phyloP scores from a whole-genome alignment of 2,329 filamentous ascomycete species.

The Decorospora gaudefroyi region DNA sequence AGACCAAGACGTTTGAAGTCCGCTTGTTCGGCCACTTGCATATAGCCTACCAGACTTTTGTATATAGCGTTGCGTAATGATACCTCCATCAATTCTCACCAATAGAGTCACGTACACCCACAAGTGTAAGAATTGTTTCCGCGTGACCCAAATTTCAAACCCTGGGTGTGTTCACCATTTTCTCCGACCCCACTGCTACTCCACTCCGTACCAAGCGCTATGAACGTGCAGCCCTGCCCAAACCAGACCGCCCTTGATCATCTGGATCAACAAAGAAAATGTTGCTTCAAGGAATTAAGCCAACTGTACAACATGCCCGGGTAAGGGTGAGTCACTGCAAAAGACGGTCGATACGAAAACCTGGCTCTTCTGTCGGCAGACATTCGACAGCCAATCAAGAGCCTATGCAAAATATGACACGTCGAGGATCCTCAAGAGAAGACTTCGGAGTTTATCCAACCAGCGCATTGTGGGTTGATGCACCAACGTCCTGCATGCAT shows the following conservation, averaged over 20 bases:
- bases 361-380: conserved; percentile 13
- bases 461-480: conserved; percentile 22
- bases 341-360: conserved; percentile 5
- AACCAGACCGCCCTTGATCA: conserved; percentile 14
- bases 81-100: background rate
- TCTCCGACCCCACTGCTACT: conserved; percentile 18
- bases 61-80: conserved; percentile 28
- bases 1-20: conserved; percentile 9
- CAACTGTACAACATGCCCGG: conserved; percentile 5
- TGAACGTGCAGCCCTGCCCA: conserved; percentile 1
- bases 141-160: conserved; percentile 16
- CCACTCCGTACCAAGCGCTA: conserved; percentile 17
- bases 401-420: conserved; percentile 22
- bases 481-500: conserved; percentile 32
- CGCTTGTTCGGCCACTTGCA: conserved; percentile 27
- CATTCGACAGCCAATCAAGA: conserved; percentile 25
- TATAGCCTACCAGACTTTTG: conserved; percentile 18
- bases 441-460: conserved; percentile 26
- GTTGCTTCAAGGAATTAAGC: conserved; percentile 7
- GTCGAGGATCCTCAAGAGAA: conserved; percentile 26
- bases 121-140: conserved; percentile 4
- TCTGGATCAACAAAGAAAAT: conserved; percentile 5
- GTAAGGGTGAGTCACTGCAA: conserved; percentile 6
- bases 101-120: too few relatives aligned
- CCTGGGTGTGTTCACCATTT: conserved; percentile 22